These are phyloP conservation scores for Dactylonectria macrodidyma DNA, from an alignment of 2,329 filamentous ascomycete species.

Conservation along the genomic window DNA sequence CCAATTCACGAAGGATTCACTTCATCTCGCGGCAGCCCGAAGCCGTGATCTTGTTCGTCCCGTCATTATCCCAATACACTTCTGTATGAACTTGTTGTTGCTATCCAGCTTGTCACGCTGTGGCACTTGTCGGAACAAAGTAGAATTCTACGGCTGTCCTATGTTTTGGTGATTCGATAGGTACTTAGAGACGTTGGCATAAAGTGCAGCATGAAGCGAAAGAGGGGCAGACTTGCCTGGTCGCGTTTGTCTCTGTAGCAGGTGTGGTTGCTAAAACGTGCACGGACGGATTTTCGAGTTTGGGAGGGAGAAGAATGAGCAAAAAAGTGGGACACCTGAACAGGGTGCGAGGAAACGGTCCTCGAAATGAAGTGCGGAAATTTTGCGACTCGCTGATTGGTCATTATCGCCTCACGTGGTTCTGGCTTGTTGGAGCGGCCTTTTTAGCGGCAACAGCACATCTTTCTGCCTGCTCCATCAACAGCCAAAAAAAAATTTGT, in stretches of 20 bases:
- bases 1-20: not conserved
- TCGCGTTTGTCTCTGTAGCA: conserved; percentile 1
- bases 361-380: too few species aligned
- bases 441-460: too few species aligned
- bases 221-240: conserved; percentile 1
- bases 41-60: conserved; percentile 2
- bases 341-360: too few species aligned
- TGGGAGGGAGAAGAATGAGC: too few species aligned
- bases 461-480: too few species aligned
- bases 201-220: too few species aligned
- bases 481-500: too few species aligned
- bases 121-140: conserved; percentile 7
- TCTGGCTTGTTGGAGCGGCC: too few species aligned
- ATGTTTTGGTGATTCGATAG: conserved; percentile 1
- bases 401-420: conserved; percentile 6
- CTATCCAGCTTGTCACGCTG: conserved; percentile 7
- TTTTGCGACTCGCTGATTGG: conserved; percentile 10
- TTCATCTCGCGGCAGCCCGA: conserved; percentile 5
- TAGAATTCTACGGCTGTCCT: conserved; percentile 2
- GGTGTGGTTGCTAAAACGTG: conserved; percentile 5
- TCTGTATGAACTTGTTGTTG: conserved; percentile 4
- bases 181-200: too few species aligned
- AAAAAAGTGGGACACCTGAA: too few species aligned
- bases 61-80: conserved; percentile 2
- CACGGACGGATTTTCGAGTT: not conserved